Evolutionary conservation across 192 early-diverging fungal species (phyloP), one percentile per base, ranked within the genome.

Genomic region (Backusella parvicylindrica): DNA sequence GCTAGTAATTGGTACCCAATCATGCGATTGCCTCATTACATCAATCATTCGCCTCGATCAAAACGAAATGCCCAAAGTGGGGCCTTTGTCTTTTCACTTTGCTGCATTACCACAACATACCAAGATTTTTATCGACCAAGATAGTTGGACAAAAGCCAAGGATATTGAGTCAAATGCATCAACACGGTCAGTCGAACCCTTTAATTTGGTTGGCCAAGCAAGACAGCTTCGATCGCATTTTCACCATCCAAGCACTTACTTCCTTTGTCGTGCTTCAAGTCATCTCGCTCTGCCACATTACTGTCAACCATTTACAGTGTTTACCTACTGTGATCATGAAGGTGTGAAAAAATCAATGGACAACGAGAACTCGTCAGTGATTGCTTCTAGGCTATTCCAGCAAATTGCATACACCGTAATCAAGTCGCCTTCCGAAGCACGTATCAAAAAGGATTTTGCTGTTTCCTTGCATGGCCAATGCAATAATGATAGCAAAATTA

Each of bases 231-330:
- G 73, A 74, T 73, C 71, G 21, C 69, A 74, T 47, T 73, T 73
- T 64, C 68, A 78, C 50, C 71, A 73, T 64, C 72, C 72, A 73
- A 73, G 65, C 56, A 74, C 72, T 23, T 73, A 78, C 40, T 78
- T 70, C 49, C 71, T 78, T 74, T 74, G 70, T 56, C 76, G 65
- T 69, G 76, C 66, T 49, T 72, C 70, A 56, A 74, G 77, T 70
- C 64, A 65, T 49, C 73, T 78, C 37, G 67, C 77, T 68, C 37
- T 70, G 23, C 53, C 65, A 40, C 72, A 74, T 60, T 72, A 66
- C 36, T 73, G 71, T 11, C 77, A 78, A 36, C 72, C 77, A 65
- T 78, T 73, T 64, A 78, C 71, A 31, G 73, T 78, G 50, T 78
- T 70, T 67, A 74, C 49, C 30, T 70, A 38, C 31, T 33, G 65